Evolutionary conservation across 2,329 filamentous ascomycete genomes (phyloP).

Genomic region (Chaetothyriales sp.): DNA sequence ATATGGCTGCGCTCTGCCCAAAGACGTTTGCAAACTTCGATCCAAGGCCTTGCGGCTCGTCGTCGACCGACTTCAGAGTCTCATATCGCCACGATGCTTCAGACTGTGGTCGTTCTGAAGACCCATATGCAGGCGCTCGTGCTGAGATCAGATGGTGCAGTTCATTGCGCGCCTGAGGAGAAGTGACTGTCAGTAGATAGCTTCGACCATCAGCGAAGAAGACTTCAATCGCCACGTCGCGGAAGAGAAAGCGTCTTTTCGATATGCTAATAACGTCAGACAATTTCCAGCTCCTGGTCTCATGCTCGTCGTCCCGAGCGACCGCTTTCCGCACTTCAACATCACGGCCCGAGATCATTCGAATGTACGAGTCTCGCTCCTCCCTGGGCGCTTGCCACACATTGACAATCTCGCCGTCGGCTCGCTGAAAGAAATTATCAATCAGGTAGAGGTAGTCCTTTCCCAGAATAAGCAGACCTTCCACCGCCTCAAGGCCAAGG

Average conservation of each 20-base stretch:
- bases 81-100: constrained; percentile 91
- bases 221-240: constrained; percentile 89
- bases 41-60: constrained; percentile 53
- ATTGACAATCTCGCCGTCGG: constrained; percentile 91
- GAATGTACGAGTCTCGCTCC: constrained; percentile 86
- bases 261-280: constrained; percentile 87
- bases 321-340: constrained; percentile 40
- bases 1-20: constrained; percentile 64
- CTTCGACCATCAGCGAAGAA: constrained; percentile 96
- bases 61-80: constrained; percentile 54
- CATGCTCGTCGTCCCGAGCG: constrained; percentile 47
- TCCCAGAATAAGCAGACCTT: constrained; percentile 83
- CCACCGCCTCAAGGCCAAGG: constrained; percentile 80
- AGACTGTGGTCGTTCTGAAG: constrained; percentile 54
- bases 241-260: constrained; percentile 85
- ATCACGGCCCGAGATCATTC: constrained; percentile 74
- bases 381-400: constrained; percentile 85
- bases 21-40: constrained; percentile 89
- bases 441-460: constrained; percentile 87
- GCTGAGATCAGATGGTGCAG: constrained; percentile 59
- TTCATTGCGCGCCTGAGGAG: constrained; percentile 58
- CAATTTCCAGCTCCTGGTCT: constrained; percentile 86
- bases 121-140: constrained; percentile 58
- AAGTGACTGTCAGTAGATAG: constrained; percentile 77
- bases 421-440: constrained; percentile 89